Evolutionary conservation across 805 yeast genomes (phyloP), one percentile per base, ranked within the genome.

Genomic region (Zygosaccharomyces kombuchaensis): DNA sequence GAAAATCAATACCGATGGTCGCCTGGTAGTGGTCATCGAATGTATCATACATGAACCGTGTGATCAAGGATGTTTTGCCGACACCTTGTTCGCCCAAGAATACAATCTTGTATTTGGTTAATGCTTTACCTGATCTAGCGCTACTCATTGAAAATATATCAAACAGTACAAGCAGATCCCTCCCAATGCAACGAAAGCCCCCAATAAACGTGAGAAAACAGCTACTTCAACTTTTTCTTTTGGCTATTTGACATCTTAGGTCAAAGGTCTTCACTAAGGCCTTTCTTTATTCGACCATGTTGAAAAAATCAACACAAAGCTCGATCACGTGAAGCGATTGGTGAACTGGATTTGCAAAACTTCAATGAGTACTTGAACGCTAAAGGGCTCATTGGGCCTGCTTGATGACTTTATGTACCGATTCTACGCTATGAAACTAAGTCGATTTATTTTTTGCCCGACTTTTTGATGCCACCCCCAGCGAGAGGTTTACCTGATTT

Each of bases 1-100:
- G 76, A 62, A 93, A 93, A 65, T 93, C 98, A 51, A 93, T 93
- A 21, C 99, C 99, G 44, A 93, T 89, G 0, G 99, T 91, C 13
- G 99, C 98, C 70, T 79, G 67, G 63, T 93, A 93, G 63, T 90
- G 96, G 31, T 93, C 91, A 66, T 91, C 97, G 66, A 91, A 91
- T 14, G 96, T 85, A 64, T 93, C 98, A 65, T 91, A 91, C 98
- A 91, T 91, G 71, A 93, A 91, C 54, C 98, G 75, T n/a, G 98
- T 90, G 55, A 91, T 87, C 50, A 91, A 76, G 2, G 98, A 91
- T 4, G 99, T 91, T 65, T 91, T 91, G 34, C 99, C 99, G 34
- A 91, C 98, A 73, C 84, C 85, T 60, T 93, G 87, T 66, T 91
- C 99, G n/a, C 99, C 99, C 30, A 91, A 74, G 65, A 91, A 93